Conservation (phyloP, 805 yeast species). For the Teunomyces panamensis region DNA sequence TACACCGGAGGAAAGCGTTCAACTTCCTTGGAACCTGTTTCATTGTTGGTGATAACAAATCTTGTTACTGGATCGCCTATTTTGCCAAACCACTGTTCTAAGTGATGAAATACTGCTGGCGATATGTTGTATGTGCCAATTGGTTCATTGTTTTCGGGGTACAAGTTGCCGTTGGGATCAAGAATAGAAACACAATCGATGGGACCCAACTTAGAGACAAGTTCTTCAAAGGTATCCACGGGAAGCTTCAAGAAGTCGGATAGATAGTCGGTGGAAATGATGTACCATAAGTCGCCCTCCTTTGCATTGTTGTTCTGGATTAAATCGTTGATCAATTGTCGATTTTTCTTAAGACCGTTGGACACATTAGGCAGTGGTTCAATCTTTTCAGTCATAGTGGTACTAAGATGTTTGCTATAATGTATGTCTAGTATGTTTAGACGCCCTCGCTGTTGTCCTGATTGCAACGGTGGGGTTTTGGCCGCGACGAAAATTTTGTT, state of each 20-base stretch:
- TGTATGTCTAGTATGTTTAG: not conserved
- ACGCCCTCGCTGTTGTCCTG: not conserved
- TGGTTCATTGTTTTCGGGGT: slow-evolving; percentile 19
- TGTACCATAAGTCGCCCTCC: slow-evolving; percentile 50
- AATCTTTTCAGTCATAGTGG: not conserved
- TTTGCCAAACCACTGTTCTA: slow-evolving; percentile 56
- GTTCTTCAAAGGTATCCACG: slow-evolving; percentile 23
- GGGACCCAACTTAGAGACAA: slow-evolving; percentile 40
- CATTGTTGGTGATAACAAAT: slow-evolving; percentile 21
- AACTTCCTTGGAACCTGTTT: slow-evolving; percentile 25
- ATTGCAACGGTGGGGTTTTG: not conserved
- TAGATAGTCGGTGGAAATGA: slow-evolving; percentile 48
- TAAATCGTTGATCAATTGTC: slow-evolving; percentile 19
- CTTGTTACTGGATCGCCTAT: slow-evolving; percentile 35
- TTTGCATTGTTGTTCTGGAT: slow-evolving; percentile 16
- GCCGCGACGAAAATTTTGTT: slow-evolving; percentile 2
- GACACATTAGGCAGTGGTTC: not conserved
- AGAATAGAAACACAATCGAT: slow-evolving; percentile 45
- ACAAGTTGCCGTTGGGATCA: slow-evolving; percentile 45
- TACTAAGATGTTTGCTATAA: not conserved
- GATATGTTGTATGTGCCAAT: slow-evolving; percentile 31
- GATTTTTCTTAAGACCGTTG: slow-evolving; percentile 7
- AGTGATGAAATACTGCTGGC: slow-evolving; percentile 41
- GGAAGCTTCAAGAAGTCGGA: slow-evolving; percentile 35
- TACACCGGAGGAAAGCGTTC: slow-evolving; percentile 39